Evolutionary conservation across 495 filamentous ascomycete species (phyloP), one percentile per base, ranked within the genome.

Genomic region (Aspergillus ostianus): DNA sequence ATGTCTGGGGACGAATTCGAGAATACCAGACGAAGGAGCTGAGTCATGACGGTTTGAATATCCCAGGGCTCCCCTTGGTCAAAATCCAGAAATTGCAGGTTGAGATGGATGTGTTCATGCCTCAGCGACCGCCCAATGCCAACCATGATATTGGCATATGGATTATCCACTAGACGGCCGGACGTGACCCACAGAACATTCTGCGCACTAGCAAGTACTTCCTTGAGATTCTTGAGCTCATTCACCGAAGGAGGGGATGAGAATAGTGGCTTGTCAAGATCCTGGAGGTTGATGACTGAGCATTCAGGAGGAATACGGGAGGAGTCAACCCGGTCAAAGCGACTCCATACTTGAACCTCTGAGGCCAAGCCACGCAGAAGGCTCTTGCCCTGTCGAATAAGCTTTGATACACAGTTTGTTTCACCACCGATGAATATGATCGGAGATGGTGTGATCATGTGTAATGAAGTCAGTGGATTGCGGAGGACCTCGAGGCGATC

Each of bases 61-160:
- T 49, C 47, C 47, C 47, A 49, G 1, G 47, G n/a, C 47, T 49
- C 47, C 6, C 47, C 47, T 19, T 26, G 19, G 21, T 49, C 47
- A 12, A 49, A 49, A 21, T 49, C 47, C 2, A 49, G 21, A 21
- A 26, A 49, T 10, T 49, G 47, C 0, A 49, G 47, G 21, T 49
- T 49, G 8, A 49, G 47, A 15, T 49, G 47, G 19, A 49, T 20
- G 21, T 49, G 21, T 21, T 49, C 47, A 20, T 26, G 19, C 18
- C 47, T 49, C 19, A 49, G 18, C n/a, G 47, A 49, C 18, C 47
- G n/a, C 21, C 47, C 47, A 49, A 49, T 49, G 19, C 47, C 47
- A 20, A 49, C n/a, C 47, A 49, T 49, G 47, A 49, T 49, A 15
- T 49, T 49, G 18, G 47, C 47, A 49, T 49, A 49, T 2, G 47